Evolutionary conservation across 495 filamentous ascomycete species (phyloP).

Genomic region (Penicillium arizonense): DNA sequence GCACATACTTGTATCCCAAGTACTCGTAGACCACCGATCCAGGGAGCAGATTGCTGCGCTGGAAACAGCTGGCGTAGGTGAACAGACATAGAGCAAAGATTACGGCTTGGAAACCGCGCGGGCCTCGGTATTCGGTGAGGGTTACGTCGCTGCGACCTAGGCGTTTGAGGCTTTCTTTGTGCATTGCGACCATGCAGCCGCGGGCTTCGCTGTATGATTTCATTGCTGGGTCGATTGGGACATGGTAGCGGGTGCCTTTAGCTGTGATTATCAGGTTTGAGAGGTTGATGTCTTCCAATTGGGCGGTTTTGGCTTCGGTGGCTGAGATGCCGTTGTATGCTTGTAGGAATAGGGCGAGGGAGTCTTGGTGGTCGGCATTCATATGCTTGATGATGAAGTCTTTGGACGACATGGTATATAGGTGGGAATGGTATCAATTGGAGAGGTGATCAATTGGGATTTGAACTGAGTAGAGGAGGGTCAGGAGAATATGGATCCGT

Average conservation of each 20-base stretch:
- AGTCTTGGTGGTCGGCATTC: conserved; percentile 71
- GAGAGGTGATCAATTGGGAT: neutral
- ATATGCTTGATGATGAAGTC: conserved; percentile 72
- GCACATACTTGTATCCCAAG: conserved; percentile 39
- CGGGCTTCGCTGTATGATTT: conserved; percentile 58
- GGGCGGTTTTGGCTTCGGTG: conserved; percentile 44
- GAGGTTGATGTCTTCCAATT: conserved; percentile 59
- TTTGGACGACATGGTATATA: conserved; percentile 40
- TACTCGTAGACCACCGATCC: conserved; percentile 54
- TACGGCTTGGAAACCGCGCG: conserved; percentile 34
- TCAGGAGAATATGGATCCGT: conserved; percentile 5
- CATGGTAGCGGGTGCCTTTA: conserved; percentile 45
- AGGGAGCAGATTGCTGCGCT: conserved; percentile 52
- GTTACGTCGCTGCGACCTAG: conserved; percentile 56
- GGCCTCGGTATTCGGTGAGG: conserved; percentile 54
- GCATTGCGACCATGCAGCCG: conserved; percentile 65
- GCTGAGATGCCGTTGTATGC: conserved; percentile 54
- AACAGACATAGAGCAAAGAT: conserved; percentile 47
- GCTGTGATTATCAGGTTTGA: conserved; percentile 52
- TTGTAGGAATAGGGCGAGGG: conserved; percentile 64
- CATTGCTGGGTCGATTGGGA: conserved; percentile 65
- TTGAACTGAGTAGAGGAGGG: neutral
- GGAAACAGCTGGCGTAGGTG: conserved; percentile 42
- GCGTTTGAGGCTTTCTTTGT: conserved; percentile 51
- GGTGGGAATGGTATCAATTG: neutral